phyloP scores from a whole-genome alignment of 495 filamentous ascomycete genomes.

The Entonaema liquescens region DNA sequence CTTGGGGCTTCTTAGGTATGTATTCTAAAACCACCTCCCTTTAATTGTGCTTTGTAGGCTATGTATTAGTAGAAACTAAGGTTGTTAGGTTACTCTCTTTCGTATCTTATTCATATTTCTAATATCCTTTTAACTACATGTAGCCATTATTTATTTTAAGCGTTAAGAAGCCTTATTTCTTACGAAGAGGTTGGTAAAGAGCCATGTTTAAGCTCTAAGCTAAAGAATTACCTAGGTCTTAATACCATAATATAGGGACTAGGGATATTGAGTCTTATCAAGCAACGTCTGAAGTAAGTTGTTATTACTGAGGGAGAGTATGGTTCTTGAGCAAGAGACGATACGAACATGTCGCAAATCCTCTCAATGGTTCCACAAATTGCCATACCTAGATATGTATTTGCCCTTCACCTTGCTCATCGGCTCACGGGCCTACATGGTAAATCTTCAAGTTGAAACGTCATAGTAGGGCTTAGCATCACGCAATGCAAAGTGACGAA shows the following conservation, averaged over 20 bases:
- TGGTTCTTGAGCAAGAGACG: background rate
- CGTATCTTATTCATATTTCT: background rate
- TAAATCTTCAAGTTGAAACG: constrained; percentile 9
- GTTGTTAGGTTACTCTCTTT: background rate
- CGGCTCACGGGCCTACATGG: background rate
- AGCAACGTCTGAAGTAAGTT: background rate
- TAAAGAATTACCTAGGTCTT: background rate
- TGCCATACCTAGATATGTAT: background rate
- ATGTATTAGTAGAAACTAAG: constrained; percentile 9
- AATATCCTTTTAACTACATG: no score
- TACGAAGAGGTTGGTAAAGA: background rate
- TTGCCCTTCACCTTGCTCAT: background rate
- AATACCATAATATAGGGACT: background rate
- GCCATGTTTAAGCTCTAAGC: background rate
- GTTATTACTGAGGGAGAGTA: background rate
- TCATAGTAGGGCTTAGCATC: constrained; percentile 13
- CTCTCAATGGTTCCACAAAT: constrained; percentile 18
- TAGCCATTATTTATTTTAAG: background rate
- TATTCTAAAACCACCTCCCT: constrained; percentile 10
- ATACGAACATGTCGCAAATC: background rate
- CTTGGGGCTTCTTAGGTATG: constrained; percentile 8
- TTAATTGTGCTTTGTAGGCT: constrained; percentile 13
- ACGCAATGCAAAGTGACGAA: constrained; percentile 5
- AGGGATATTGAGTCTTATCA: background rate
- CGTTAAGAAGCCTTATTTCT: background rate